Evolutionary conservation across 345 rosid genomes (phyloP), one percentile per base, ranked within the genome.

Genomic region (Eucalyptus viminalis): DNA sequence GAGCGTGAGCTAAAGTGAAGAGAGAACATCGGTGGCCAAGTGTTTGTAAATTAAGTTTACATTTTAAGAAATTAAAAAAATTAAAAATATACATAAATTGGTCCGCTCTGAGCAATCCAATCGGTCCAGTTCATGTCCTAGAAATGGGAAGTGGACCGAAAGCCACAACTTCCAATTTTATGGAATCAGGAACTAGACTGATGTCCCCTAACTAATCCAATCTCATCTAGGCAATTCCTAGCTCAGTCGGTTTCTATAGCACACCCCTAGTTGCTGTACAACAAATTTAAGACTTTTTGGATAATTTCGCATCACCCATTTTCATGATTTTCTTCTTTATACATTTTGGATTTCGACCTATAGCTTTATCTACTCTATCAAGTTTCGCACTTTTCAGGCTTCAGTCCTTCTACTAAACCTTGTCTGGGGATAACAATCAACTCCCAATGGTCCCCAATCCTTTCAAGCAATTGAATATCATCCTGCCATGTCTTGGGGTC

Each of bases 181-280:
- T 53, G 58, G 25, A 53, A 53, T 53, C 0, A 11, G 58, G 5
- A 53, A 53, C 56, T 0, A 1, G 2, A 53, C 1, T 53, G 0
- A 21, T 53, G 5, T 53, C 58, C 24, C 25, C 25, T 21, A 21
- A 21, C 25, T 53, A 8, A 53, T 53, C 25, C 25, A 19, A 53
- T 53, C 58, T 1, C 5, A 0, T 53, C 58, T 53, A 53, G 58
- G 25, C 11, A 53, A 53, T 1, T 53, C 2, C 11, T 53, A 53
- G 58, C 25, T 53, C 5, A 53, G 1, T 53, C 5, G 11, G 11
- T 53, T 53, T 53, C 5, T 8, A 4, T 53, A 19, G 2, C 24
- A 8, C 24, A 53, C 5, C 25, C 2, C 24, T 53, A 19, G 5
- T 0, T 1, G 5, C 2, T 1, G 11, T 60, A 60, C 16, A 27